A percentile compares a stretch with the other conserved stretches of the same genome.
Evolutionary conservation across 305 asterid species (phyloP).

Genomic region (Galium porrigens): DNA sequence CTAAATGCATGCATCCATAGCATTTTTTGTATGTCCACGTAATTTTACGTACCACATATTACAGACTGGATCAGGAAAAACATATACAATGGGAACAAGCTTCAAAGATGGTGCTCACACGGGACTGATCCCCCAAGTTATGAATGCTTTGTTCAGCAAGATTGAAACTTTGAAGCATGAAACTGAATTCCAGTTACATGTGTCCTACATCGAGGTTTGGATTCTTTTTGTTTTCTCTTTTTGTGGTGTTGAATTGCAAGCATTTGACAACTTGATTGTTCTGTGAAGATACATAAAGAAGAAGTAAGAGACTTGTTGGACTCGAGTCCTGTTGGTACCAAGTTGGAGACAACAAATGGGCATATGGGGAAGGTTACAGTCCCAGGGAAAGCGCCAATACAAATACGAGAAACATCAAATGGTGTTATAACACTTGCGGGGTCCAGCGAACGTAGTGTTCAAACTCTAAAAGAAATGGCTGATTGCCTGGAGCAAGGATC

Average conservation of each 20-base stretch:
- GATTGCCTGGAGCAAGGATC: conserved; percentile 96
- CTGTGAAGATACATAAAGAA: conserved; percentile 81
- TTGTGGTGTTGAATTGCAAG: background rate
- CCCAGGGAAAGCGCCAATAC: conserved; percentile 82
- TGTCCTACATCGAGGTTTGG: conserved; percentile 86
- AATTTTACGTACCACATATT: conserved; percentile 11
- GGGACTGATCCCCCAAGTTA: conserved; percentile 86
- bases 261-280: conserved; percentile 12
- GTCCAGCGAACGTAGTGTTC: conserved; percentile 73
- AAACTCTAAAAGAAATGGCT: conserved; percentile 80
- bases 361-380: conserved; percentile 47
- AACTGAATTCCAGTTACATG: conserved; percentile 81
- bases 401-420: conserved; percentile 84
- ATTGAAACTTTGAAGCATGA: conserved; percentile 67
- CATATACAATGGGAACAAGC: conserved; percentile 93
- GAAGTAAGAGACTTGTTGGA: conserved; percentile 93
- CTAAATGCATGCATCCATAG: background rate
- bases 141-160: conserved; percentile 76
- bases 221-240: background rate
- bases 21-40: background rate
- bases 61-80: conserved; percentile 98
- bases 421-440: conserved; percentile 98
- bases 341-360: conserved; percentile 58
- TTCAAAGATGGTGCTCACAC: conserved; percentile 63
- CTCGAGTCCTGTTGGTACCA: conserved; percentile 29